Evolutionary conservation across 495 filamentous ascomycete species (phyloP).

Genomic region (Aspergillus sparsus): DNA sequence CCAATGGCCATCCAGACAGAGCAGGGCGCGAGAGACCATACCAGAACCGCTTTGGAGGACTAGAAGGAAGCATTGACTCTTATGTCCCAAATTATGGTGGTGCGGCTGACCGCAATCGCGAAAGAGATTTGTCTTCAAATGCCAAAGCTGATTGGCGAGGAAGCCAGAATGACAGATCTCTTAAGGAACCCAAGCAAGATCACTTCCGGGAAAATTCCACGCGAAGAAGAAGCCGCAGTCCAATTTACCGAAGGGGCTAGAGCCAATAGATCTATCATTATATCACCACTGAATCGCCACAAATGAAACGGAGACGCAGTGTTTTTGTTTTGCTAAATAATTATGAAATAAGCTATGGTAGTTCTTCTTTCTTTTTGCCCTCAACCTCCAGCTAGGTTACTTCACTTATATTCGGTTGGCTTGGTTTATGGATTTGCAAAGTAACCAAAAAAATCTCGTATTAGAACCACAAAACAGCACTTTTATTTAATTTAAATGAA

Average conservation of each 20-base stretch:
- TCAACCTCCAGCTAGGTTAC: neutral
- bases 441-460: too few relatives aligned
- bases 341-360: too few relatives aligned
- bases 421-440: too few relatives aligned
- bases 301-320: neutral
- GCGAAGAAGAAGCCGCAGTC: slow-evolving; percentile 45
- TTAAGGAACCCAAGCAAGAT: slow-evolving; percentile 30
- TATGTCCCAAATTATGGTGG: slow-evolving; percentile 43
- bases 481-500: neutral
- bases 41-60: slow-evolving; percentile 27
- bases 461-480: too few relatives aligned
- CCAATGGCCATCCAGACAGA: slow-evolving; percentile 29
- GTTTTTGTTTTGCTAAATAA: neutral
- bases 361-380: too few relatives aligned
- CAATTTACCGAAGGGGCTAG: slow-evolving; percentile 32
- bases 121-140: slow-evolving; percentile 22
- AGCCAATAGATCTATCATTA: slow-evolving; percentile 12
- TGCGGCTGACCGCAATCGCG: slow-evolving; percentile 30
- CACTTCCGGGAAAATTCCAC: slow-evolving; percentile 35
- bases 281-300: slow-evolving; percentile 21
- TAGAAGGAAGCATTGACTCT: slow-evolving; percentile 40
- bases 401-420: neutral
- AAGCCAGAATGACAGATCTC: slow-evolving; percentile 16
- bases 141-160: slow-evolving; percentile 30
- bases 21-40: slow-evolving; percentile 35